Conservation (phyloP, 2,329 filamentous ascomycete species). For the Epichloe sylvatica region DNA sequence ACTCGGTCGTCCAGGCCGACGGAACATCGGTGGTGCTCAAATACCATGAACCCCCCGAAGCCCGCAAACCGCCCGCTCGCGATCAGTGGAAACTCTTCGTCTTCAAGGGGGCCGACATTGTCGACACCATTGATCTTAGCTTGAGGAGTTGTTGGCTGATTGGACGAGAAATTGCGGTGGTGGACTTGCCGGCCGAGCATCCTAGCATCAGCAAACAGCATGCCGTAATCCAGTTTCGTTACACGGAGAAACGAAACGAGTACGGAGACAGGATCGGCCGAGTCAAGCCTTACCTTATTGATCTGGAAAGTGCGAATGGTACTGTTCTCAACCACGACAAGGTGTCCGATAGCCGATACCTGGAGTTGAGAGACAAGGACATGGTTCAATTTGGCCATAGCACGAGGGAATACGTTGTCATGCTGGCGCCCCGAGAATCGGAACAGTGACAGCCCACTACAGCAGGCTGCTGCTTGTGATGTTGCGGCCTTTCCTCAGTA, state of each 20-base stretch:
- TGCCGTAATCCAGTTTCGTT: conserved; percentile 84
- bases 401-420: conserved; percentile 87
- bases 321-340: conserved; percentile 66
- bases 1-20: conserved; percentile 55
- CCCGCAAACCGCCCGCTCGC: conserved; percentile 67
- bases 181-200: conserved; percentile 74
- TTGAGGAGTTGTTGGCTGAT: conserved; percentile 80
- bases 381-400: conserved; percentile 79
- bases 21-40: conserved; percentile 72
- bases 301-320: conserved; percentile 86
- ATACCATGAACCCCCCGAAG: conserved; percentile 90
- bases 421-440: conserved; percentile 49
- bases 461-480: neutral
- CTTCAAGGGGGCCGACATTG: conserved; percentile 69
- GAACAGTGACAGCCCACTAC: neutral
- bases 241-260: conserved; percentile 70
- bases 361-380: conserved; percentile 81
- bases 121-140: conserved; percentile 69
- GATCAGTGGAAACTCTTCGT: conserved; percentile 83
- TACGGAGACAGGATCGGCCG: conserved; percentile 70
- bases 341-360: conserved; percentile 62
- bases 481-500: no score
- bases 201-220: conserved; percentile 93
- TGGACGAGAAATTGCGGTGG: conserved; percentile 66
- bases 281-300: conserved; percentile 79